Percentiles rank a stretch among this genome's conserved stretches.
Evolutionary conservation across 1,139 yeast species (phyloP).

Genomic region (Debaryomyces fabryi): DNA sequence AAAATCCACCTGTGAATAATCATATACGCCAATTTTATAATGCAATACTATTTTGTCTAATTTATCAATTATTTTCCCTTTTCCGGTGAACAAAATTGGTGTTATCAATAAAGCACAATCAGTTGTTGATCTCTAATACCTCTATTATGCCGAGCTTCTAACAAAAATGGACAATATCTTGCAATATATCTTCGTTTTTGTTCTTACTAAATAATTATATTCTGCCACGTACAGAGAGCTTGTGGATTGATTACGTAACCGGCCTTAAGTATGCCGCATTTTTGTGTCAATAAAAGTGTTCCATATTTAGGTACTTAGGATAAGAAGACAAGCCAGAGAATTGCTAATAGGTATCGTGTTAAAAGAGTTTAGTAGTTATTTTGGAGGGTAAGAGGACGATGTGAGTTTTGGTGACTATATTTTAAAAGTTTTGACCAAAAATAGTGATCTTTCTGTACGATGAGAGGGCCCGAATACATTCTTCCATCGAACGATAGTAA

Average conservation of each 20-base stretch:
- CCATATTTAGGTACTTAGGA: not conserved
- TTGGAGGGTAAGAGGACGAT: too few relatives aligned
- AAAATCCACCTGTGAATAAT: slow-evolving; percentile 5
- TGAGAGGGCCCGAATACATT: not conserved
- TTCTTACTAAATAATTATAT: not conserved
- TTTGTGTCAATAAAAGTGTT: not conserved
- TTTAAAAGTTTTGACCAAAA: not conserved
- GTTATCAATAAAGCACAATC: not conserved
- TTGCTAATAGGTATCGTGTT: not conserved
- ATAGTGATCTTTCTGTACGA: not conserved
- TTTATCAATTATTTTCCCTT: not conserved
- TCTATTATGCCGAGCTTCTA: not conserved
- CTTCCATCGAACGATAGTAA: not conserved
- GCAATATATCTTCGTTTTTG: not conserved
- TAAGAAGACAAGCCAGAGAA: not conserved
- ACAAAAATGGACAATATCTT: not conserved
- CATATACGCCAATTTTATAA: slow-evolving; percentile 1
- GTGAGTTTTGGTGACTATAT: not conserved
- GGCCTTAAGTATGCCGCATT: slow-evolving; percentile 3
- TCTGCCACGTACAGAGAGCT: slow-evolving; percentile 10
- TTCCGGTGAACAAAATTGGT: not conserved
- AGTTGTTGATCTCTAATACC: not conserved
- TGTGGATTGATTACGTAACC: not conserved
- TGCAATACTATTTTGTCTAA: not conserved
- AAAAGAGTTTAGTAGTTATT: not conserved